These are phyloP conservation scores for Scorias spongiosa DNA, from an alignment of 2,329 filamentous ascomycete genomes.

Conservation along the genomic window DNA sequence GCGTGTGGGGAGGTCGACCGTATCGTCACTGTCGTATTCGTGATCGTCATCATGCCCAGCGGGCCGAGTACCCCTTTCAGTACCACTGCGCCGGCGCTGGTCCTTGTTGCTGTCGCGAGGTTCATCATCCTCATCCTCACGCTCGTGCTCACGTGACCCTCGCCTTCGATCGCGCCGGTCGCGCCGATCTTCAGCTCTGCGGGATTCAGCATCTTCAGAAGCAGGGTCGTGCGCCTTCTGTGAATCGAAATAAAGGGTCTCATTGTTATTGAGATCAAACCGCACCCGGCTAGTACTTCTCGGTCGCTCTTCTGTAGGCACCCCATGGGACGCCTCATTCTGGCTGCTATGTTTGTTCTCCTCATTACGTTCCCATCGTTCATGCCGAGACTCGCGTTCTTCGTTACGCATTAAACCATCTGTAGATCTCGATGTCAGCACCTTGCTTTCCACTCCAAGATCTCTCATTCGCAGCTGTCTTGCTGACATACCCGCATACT, in stretches of 20 bases:
- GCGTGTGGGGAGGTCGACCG: constrained; percentile 21
- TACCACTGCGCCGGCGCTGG: constrained; percentile 1
- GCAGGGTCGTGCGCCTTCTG: background rate
- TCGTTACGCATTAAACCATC: background rate
- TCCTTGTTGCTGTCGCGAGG: constrained; percentile 2
- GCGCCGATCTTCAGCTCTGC: background rate
- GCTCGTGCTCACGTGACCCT: background rate
- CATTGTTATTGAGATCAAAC: constrained; percentile 2
- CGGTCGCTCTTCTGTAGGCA: background rate
- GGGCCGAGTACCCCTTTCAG: background rate
- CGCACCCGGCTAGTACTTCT: background rate
- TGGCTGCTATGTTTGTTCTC: background rate
- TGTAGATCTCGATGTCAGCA: background rate
- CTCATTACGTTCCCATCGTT: background rate
- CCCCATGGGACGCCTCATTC: background rate
- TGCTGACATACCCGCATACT: constrained; percentile 10
- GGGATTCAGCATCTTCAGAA: background rate
- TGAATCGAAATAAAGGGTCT: constrained; percentile 1
- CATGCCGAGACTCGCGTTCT: constrained; percentile 1
- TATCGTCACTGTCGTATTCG: constrained; percentile 14
- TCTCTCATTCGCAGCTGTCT: background rate
- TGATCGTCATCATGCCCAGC: background rate
- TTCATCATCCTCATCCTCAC: constrained; percentile 2
- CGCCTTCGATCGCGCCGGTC: constrained; percentile 2
- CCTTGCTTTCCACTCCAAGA: background rate